Base-by-base conservation (phyloP, 1,284 basidiomycete species). In the Cryptococcus sp. region DNA sequence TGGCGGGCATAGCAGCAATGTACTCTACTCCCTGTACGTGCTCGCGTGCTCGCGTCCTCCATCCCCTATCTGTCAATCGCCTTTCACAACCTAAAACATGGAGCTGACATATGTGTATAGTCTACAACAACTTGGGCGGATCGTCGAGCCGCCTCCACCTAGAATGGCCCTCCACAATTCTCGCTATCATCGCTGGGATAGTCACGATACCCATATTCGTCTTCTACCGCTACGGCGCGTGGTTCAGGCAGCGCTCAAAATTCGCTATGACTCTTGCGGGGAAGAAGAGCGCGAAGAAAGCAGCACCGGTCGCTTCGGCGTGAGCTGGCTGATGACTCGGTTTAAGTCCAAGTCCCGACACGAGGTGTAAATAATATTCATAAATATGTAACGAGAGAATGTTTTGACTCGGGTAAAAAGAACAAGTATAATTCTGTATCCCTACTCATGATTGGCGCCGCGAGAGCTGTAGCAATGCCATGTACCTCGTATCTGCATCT, bases 1-100 rank as follows among this genome's bases (percentile, higher is more conserved):
- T 81, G 1, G 79, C 80, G 4, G 80, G 80, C 66, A 65, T 80
- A 38, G 73, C 77, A 6, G 75, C 78, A 38, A 72, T 81, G 72
- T 79, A 76, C 56, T 70, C 79, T 2, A 73, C 72, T 0, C 78
- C 80, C 1, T 71, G 66, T 68, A 47, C 50, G 64, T 61, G n/a
- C 16, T 10, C 31, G n/a, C n/a, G n/a, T n/a, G n/a, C n/a, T 23
- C 47, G 41, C 19, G 10, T 40, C 15, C 13, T 10, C 13, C 2
- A 45, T 44, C 3, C 7, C 17, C 17, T 7, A 44, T 17, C 13
- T 41, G 16, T 47, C 5, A 16, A 16, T 16, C 25, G 3, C 20
- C 45, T 13, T 47, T 20, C 3, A n/a, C 50, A 5, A 42, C 35
- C 2, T 19, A 39, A 38, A 23, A 42, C 17, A 46, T 27, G 22